Evolutionary conservation across 257 asterid genomes (phyloP), one percentile per base, ranked within the genome.

Genomic region (Cruciata laevipes): DNA sequence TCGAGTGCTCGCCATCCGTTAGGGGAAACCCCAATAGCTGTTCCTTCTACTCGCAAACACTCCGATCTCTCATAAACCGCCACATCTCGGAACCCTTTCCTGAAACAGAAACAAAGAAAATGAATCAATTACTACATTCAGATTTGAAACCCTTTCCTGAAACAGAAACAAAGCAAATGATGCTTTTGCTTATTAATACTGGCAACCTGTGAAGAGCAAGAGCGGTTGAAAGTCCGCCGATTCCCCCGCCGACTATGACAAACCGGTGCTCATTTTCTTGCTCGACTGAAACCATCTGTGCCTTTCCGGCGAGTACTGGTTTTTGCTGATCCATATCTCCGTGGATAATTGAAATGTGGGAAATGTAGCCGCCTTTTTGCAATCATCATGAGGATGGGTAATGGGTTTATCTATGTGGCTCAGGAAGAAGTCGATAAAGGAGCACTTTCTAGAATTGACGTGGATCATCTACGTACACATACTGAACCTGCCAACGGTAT

Each of bases 1-100:
- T 72, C 82, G n/a, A 81, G 76, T 61, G 85, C 85, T 52, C 78
- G 72, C 85, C 85, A 81, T 17, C 85, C 85, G 56, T 81, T 81
- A 18, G 68, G 32, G 7, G 42, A 24, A 60, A 81, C 23, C 24
- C 73, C 76, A n/a, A 81, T 75, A 7, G 77, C 83, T 42, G 76
- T 79, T 53, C 85, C 85, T 14, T 60, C 73, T 64, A 72, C 44
- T 63, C 85, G 44, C 57, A 81, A 35, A 0, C 11, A 25, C 18
- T 67, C 78, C 40, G 80, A 66, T 70, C 23, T 78, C 65, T 81
- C 85, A n/a, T 75, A 30, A 51, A 81, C 80, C 24, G 66, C 66
- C 66, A 75, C 68, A 38, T 75, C 72, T 59, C 35, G 35, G 35
- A 80, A 4, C n/a, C 85, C 85, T 72, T 80, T 80, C 72, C 80